These are phyloP conservation scores for Closterium sp. DNA, from an alignment of 139 green algal genomes.

Conservation along the genomic window DNA sequence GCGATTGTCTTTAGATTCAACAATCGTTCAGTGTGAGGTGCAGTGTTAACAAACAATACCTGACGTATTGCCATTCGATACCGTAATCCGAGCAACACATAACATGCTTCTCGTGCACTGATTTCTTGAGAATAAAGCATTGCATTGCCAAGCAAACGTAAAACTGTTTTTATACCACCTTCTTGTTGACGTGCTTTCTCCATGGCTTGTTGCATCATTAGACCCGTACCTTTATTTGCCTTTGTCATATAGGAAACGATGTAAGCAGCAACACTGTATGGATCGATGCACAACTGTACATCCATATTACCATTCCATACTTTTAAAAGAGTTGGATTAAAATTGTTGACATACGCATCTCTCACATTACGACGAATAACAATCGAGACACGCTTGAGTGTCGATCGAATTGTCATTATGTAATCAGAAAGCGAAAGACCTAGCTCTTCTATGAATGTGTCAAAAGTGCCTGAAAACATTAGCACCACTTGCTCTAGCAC, in stretches of 20 bases:
- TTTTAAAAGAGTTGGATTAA: neutral
- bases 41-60: neutral
- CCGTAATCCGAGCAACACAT: neutral
- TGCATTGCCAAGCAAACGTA: neutral
- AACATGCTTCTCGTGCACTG: neutral
- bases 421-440: no score
- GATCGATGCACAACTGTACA: neutral
- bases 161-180: neutral
- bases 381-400: neutral
- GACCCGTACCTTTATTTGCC: neutral
- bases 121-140: neutral
- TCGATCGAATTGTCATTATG: neutral
- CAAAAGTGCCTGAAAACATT: no score
- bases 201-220: neutral
- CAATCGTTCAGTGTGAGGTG: neutral
- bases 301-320: neutral
- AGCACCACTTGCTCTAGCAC: no score
- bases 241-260: neutral
- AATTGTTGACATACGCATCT: neutral
- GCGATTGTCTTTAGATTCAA: neutral
- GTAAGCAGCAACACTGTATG: neutral
- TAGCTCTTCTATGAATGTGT: no score
- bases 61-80: neutral
- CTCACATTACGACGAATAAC: neutral
- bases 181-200: neutral